Evolutionary conservation across 805 yeast species (phyloP), one percentile per base, ranked within the genome.

Genomic region (Starmerella apis): DNA sequence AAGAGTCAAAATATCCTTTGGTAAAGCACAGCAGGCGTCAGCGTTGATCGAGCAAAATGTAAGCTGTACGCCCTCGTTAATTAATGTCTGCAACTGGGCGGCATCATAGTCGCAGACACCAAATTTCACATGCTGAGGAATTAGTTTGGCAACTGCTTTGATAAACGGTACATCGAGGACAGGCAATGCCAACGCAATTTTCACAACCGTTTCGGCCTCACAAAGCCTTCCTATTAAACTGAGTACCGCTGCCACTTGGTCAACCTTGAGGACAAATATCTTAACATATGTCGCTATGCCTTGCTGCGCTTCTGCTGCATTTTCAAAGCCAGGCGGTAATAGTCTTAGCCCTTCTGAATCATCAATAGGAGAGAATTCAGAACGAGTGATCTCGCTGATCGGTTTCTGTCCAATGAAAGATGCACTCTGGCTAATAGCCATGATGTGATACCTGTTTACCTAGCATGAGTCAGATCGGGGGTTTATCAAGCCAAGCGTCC

Each of bases 1-100:
- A 16, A 65, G 49, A 16, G 47, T 43, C 16, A 64, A 48, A 19
- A 66, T 55, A 16, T 63, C 60, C 10, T 63, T 62, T 3, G 69
- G 68, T 20, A 66, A 58, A 11, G 62, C 66, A 47, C 68, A 65
- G 56, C 69, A 66, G 43, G 65, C 68, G 16, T 57, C 56, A 19
- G 65, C 62, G 42, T 65, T 62, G 47, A 66, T 61, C 43, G 63
- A 66, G 49, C 65, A 62, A 7, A 64, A 53, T 9, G 48, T 18
- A 4, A 50, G 18, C 3, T n/a, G 36, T 13, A 47, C 18, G 9
- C 32, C 35, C 6, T 23, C 46, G 22, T 16, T 41, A 3, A 35
- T 4, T 14, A 42, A n/a, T 19, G 36, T 33, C 23, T 22, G 30
- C 4, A 50, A 30, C 5, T 36, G 38, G 5, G 44, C 38, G 2